phyloP scores from a whole-genome alignment of 2,329 filamentous ascomycete genomes.

The Cladosporium austrohemisphaericum region DNA sequence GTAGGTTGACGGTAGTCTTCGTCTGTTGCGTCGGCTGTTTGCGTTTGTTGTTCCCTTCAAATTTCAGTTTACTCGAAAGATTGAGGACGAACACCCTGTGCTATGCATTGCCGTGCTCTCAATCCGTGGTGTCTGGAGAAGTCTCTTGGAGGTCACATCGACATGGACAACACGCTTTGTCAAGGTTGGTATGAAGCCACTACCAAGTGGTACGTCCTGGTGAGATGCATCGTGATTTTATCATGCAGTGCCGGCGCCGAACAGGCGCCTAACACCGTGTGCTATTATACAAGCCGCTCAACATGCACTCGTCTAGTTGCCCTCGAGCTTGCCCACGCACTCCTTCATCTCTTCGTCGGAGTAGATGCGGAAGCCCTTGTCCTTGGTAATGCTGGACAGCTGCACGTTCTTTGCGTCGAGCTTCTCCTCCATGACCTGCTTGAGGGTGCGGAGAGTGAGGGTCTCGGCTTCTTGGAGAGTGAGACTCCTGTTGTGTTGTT shows the following conservation, averaged over 20 bases:
- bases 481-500: conserved; percentile 54
- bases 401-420: conserved; percentile 98
- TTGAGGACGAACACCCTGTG: too few relatives aligned
- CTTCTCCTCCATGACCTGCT: conserved; percentile 99
- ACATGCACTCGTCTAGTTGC: conserved; percentile 36
- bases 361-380: conserved; percentile 98
- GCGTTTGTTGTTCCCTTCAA: too few relatives aligned
- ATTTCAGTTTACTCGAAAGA: too few relatives aligned
- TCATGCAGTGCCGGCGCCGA: conserved; percentile 9
- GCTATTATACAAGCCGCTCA: conserved; percentile 9
- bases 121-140: too few relatives aligned
- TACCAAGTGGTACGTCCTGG: too few relatives aligned
- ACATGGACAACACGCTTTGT: too few relatives aligned
- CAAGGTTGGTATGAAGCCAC: too few relatives aligned
- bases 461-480: conserved; percentile 92
- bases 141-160: too few relatives aligned
- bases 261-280: background rate
- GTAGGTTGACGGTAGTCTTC: too few relatives aligned
- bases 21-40: too few relatives aligned
- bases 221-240: conserved; percentile 6
- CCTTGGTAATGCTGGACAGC: conserved; percentile 94
- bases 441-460: conserved; percentile 92
- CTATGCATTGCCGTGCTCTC: too few relatives aligned
- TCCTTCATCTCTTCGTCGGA: conserved; percentile 94
- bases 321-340: conserved; percentile 74